Base-by-base conservation (phyloP, 768 basidiomycete species). In the Astraeus odoratus region DNA sequence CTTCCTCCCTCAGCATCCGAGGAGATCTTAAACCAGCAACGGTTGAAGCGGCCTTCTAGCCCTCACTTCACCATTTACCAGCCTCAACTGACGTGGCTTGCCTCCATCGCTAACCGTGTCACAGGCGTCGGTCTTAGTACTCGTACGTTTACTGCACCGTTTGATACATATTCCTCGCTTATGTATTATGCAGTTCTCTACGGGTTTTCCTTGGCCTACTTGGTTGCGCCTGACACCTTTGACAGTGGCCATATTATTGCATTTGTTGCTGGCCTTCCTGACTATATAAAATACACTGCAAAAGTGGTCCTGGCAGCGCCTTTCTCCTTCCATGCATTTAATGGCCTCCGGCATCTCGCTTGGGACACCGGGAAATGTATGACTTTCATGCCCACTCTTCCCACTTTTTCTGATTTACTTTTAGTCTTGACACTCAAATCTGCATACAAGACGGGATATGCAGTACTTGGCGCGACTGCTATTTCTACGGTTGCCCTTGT, bases 31-130 rank as follows among this genome's bases (percentile, higher is more conserved):
- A 95, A 98, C 74, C 66, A 76, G 53, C 94, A 98, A 65, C 86
- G 96, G 52, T 68, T 89, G 40, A 71, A 72, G 39, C 85, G 96
- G n/a, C 95, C 96, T 15, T 86, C 77, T 50, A 88, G 86, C 57
- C 96, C 96, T 8, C 94, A 97, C 65, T 86, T 92, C 61, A 92
- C 92, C 45, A 98, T 99, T 67, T 99, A 99, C 70, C 85, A 94
- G 59, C 87, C 86, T 2, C 90, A 98, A 67, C 66, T 98, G 38
- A 97, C 95, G 27, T 95, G 90, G 89, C 12, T 88, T 44, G 75
- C 68, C 4, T 96, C 92, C 15, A 91, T 95, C 56, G 80, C 76
- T 31, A 84, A 98, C 68, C 86, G 96, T 63, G 64, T 76, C n/a
- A 86, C 92, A 9, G 96, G 95, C 48, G 76, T 66, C 7, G 88